Percentiles rank a stretch among this genome's conserved stretches.
Conservation (phyloP, 1,139 yeast genomes). For the Pneumocystis jirovecii region DNA sequence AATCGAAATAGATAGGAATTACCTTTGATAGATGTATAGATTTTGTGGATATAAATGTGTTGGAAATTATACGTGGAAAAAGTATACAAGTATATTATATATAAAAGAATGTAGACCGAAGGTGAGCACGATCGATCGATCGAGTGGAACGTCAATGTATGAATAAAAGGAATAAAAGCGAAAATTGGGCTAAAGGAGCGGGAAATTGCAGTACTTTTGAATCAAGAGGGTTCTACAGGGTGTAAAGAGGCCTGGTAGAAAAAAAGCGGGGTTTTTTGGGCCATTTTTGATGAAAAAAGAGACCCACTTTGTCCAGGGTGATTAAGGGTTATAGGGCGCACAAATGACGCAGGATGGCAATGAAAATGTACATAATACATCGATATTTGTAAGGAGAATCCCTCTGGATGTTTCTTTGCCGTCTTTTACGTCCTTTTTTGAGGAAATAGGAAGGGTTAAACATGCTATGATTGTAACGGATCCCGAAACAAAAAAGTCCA, state of each 20-base stretch:
- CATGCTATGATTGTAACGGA: constrained; percentile 90
- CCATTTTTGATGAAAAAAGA: neutral
- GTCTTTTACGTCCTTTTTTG: constrained; percentile 48
- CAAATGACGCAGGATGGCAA: neutral
- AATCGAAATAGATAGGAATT: too few species aligned
- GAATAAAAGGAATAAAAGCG: too few species aligned
- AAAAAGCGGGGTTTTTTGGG: neutral
- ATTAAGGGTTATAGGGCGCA: neutral
- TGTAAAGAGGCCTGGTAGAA: neutral
- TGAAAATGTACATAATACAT: constrained; percentile 16
- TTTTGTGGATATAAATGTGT: too few species aligned
- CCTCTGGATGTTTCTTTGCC: constrained; percentile 74
- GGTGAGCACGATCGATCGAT: too few species aligned
- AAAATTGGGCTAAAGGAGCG: too few species aligned
- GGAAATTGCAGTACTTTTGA: too few species aligned
- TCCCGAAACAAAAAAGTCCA: constrained; percentile 46
- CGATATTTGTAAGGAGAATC: constrained; percentile 64
- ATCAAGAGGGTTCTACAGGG: too few species aligned
- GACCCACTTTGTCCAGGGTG: neutral
- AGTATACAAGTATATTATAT: too few species aligned
- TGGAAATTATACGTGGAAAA: too few species aligned
- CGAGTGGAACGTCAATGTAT: too few species aligned
- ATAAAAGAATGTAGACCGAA: too few species aligned
- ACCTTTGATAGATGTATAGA: too few species aligned
- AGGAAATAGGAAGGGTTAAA: constrained; percentile 85